phyloP scores from a whole-genome alignment of 176 grass and related monocot genomes.

The Oryza glumipatula region DNA sequence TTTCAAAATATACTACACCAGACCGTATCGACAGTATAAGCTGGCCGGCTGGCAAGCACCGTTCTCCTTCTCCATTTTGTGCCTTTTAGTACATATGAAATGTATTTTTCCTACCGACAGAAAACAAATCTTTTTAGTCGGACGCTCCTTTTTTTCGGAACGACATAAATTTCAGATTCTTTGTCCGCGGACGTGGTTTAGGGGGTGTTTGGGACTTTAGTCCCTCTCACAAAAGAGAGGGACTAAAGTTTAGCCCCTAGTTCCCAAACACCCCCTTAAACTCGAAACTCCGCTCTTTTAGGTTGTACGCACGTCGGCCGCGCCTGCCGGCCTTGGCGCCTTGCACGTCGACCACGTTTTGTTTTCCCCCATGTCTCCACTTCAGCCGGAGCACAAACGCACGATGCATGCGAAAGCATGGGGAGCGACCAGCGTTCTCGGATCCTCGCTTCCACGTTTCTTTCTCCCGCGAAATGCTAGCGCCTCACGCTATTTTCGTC shows the following conservation, averaged over 20 bases:
- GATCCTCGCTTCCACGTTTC: conserved; percentile 41
- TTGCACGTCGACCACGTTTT: conserved; percentile 39
- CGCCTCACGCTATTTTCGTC: conserved; percentile 43
- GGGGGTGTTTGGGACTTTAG: too few relatives aligned
- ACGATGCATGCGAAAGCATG: conserved; percentile 31
- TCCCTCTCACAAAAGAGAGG: too few relatives aligned
- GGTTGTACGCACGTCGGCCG: conserved; percentile 26
- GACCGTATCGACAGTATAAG: too few relatives aligned
- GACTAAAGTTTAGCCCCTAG: too few relatives aligned
- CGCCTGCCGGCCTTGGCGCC: neutral
- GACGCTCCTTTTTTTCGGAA: neutral
- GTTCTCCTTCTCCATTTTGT: too few relatives aligned
- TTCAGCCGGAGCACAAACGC: conserved; percentile 2
- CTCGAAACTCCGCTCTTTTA: neutral
- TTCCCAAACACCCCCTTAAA: neutral
- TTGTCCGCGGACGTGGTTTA: neutral
- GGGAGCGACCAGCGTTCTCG: conserved; percentile 9
- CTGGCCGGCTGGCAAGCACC: neutral
- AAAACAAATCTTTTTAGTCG: neutral
- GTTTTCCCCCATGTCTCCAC: neutral
- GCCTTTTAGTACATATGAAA: too few relatives aligned
- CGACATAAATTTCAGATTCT: neutral
- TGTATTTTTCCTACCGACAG: neutral
- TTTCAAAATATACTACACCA: neutral
- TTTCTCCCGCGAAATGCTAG: neutral